phyloP scores from a whole-genome alignment of 2,329 filamentous ascomycete species.

The Tolypocladium ophioglossoides region DNA sequence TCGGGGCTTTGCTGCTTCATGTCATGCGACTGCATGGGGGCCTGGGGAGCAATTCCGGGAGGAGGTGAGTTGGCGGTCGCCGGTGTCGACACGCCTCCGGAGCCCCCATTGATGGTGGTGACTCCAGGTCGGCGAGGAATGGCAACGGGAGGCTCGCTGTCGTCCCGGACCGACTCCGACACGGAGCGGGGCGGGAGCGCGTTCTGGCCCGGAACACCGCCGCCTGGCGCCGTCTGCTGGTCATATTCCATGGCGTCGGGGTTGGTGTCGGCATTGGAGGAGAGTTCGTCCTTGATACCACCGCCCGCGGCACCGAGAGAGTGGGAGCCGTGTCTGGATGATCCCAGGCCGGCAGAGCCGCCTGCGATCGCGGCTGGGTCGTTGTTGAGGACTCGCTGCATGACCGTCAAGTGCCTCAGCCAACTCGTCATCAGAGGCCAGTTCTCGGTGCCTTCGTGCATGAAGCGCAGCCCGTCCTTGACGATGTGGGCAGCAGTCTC shows the following conservation, averaged over 20 bases:
- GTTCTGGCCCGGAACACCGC: conserved; percentile 15
- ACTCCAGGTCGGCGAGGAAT: conserved; percentile 40
- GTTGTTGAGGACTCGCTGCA: conserved; percentile 49
- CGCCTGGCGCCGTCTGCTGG: conserved; percentile 20
- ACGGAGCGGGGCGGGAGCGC: conserved; percentile 22
- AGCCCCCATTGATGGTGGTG: conserved; percentile 48
- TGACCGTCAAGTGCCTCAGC: conserved; percentile 49
- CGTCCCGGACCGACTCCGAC: conserved; percentile 32
- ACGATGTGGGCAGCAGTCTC: conserved; percentile 49
- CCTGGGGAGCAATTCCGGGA: conserved; percentile 13
- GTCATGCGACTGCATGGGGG: conserved; percentile 15
- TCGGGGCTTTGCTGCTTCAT: conserved; percentile 27
- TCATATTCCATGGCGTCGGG: conserved; percentile 49
- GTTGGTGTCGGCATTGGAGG: conserved; percentile 44
- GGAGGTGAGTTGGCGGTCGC: conserved; percentile 34
- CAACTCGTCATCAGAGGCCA: conserved; percentile 51
- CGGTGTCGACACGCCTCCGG: conserved; percentile 36
- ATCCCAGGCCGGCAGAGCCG: conserved; percentile 12
- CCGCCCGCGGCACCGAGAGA: conserved; percentile 16
- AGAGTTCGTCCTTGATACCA: conserved; percentile 41
- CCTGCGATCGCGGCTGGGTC: conserved; percentile 26
- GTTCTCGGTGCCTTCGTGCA: conserved; percentile 46
- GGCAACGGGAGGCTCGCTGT: conserved; percentile 41
- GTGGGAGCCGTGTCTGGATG: conserved; percentile 23
- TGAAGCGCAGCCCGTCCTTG: conserved; percentile 46